Conservation (phyloP, 495 filamentous ascomycete genomes). For the Aspergillus nanangensis region DNA sequence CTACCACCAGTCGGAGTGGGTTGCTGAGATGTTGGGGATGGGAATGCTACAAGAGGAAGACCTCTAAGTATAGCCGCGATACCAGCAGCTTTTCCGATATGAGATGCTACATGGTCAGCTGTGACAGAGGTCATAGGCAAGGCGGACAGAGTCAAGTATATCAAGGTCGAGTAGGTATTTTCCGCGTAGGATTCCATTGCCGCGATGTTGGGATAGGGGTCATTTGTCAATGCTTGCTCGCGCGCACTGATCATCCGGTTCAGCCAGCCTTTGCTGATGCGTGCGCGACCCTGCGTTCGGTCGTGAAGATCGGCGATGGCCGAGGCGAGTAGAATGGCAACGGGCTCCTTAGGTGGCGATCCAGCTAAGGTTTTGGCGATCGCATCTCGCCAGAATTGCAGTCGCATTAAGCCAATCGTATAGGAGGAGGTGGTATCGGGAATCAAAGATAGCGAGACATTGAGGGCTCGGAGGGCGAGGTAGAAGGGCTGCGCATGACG, state of each 20-base stretch:
- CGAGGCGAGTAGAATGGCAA: slow-evolving; percentile 74
- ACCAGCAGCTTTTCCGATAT: slow-evolving; percentile 90
- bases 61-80: slow-evolving; percentile 82
- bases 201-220: slow-evolving; percentile 69
- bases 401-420: slow-evolving; percentile 77
- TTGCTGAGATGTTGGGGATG: slow-evolving; percentile 55
- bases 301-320: slow-evolving; percentile 59
- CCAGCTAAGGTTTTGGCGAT: slow-evolving; percentile 69
- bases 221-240: slow-evolving; percentile 78
- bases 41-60: slow-evolving; percentile 77
- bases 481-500: slow-evolving; percentile 68
- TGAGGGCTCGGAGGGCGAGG: slow-evolving; percentile 86
- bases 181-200: slow-evolving; percentile 85
- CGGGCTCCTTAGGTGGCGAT: slow-evolving; percentile 79
- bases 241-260: slow-evolving; percentile 70
- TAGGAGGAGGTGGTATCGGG: slow-evolving; percentile 81
- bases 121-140: slow-evolving; percentile 73
- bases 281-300: slow-evolving; percentile 48
- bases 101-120: slow-evolving; percentile 88
- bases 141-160: slow-evolving; percentile 80
- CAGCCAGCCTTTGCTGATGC: slow-evolving; percentile 77
- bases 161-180: slow-evolving; percentile 87
- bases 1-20: slow-evolving; percentile 27
- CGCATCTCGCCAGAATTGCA: slow-evolving; percentile 91
- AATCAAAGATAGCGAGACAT: slow-evolving; percentile 82